These are phyloP conservation scores for Chalaropsis thielavioides DNA, from an alignment of 2,329 filamentous ascomycete species.

Conservation along the genomic window DNA sequence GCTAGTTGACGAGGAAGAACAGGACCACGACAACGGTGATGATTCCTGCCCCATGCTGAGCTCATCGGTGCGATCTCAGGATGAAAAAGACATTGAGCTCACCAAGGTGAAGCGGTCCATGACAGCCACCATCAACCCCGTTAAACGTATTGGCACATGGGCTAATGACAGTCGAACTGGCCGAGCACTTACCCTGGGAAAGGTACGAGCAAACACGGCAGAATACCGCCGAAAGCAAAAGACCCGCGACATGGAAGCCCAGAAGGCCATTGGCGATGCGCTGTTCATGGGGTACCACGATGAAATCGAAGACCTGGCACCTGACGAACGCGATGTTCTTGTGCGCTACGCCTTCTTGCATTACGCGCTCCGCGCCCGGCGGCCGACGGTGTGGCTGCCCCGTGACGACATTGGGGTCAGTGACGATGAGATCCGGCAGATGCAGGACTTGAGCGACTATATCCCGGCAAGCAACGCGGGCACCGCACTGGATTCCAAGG, in stretches of 20 bases:
- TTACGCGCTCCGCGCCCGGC: constrained; percentile 64
- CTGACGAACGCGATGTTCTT: constrained; percentile 73
- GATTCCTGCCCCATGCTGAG: constrained; percentile 24
- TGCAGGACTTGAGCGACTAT: constrained; percentile 57
- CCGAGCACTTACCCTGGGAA: constrained; percentile 16
- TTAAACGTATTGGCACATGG: constrained; percentile 35
- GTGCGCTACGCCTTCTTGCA: constrained; percentile 85
- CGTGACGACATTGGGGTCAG: constrained; percentile 79
- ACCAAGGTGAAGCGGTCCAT: constrained; percentile 22
- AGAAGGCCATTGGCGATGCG: constrained; percentile 60
- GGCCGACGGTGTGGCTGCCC: constrained; percentile 88
- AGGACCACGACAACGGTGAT: constrained; percentile 32
- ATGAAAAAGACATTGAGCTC: constrained; percentile 26
- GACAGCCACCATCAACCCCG: constrained; percentile 29
- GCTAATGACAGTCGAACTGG: constrained; percentile 25
- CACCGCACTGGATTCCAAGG: constrained; percentile 71
- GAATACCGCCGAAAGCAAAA: constrained; percentile 36
- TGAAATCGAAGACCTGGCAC: constrained; percentile 85
- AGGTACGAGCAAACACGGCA: constrained; percentile 26
- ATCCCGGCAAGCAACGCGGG: constrained; percentile 94
- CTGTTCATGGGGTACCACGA: constrained; percentile 80
- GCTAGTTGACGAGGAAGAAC: constrained; percentile 37
- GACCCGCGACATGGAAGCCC: constrained; percentile 53
- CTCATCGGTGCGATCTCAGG: constrained; percentile 14
- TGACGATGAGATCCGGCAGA: constrained; percentile 76